Percentiles rank a stretch among this genome's conserved stretches.
Evolutionary conservation across 805 yeast genomes (phyloP).

Genomic region (Phaffomyces opuntiae): DNA sequence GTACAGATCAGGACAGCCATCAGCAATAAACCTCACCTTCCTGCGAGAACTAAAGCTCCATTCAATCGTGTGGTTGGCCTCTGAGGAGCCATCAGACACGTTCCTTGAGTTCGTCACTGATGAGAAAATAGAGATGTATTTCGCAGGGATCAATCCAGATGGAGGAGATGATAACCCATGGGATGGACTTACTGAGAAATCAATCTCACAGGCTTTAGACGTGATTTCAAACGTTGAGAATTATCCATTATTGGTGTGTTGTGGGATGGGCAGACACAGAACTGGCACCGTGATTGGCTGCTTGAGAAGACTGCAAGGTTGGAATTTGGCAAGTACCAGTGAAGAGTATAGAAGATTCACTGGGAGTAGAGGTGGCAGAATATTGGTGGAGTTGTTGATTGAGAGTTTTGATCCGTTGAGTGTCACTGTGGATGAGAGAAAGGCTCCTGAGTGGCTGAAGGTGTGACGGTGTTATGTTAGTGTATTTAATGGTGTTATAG

Average conservation of each 20-base stretch:
- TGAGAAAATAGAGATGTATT: slow-evolving; percentile 68
- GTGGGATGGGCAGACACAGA: slow-evolving; percentile 98
- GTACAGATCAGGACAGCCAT: slow-evolving; percentile 91
- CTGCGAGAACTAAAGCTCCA: slow-evolving; percentile 64
- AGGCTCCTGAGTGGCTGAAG: slow-evolving; percentile 42
- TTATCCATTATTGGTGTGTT: slow-evolving; percentile 85
- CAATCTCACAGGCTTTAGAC: slow-evolving; percentile 73
- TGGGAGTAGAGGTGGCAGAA: slow-evolving; percentile 88
- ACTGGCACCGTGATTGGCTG: slow-evolving; percentile 98
- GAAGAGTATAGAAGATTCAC: slow-evolving; percentile 94
- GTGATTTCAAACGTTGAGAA: slow-evolving; percentile 64
- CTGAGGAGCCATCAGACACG: slow-evolving; percentile 91
- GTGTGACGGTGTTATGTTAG: slow-evolving; percentile 1
- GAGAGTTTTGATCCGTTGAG: slow-evolving; percentile 56
- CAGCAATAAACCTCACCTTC: slow-evolving; percentile 87
- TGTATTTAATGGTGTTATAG: no score
- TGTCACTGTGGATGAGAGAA: slow-evolving; percentile 33
- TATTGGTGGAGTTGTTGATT: slow-evolving; percentile 81
- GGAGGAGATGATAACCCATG: slow-evolving; percentile 80
- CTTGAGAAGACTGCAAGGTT: slow-evolving; percentile 84
- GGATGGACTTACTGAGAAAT: slow-evolving; percentile 86
- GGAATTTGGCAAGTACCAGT: slow-evolving; percentile 89
- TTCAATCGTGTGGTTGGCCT: slow-evolving; percentile 89
- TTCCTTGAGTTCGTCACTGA: slow-evolving; percentile 75
- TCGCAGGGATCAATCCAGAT: slow-evolving; percentile 76